Evolutionary conservation across 2,329 filamentous ascomycete species (phyloP).

Genomic region (Emmonsiellopsis sp.): DNA sequence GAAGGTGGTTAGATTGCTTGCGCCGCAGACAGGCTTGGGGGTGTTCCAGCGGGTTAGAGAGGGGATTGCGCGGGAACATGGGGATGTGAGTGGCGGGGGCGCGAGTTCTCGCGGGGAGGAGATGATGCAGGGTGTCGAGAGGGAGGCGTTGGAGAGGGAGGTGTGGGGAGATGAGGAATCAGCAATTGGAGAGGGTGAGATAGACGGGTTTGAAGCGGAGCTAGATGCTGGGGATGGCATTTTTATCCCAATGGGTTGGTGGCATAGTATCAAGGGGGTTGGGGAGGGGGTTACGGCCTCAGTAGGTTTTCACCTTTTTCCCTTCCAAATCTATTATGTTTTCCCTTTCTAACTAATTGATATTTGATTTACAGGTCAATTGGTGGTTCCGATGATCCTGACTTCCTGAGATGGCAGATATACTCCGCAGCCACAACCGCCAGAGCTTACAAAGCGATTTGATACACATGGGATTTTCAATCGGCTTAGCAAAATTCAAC

Average conservation of each 20-base stretch:
- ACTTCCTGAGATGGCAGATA: not conserved
- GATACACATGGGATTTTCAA: too few relatives aligned
- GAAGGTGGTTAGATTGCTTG: slow-evolving; percentile 66
- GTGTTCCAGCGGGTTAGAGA: slow-evolving; percentile 52
- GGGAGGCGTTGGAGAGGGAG: slow-evolving; percentile 53
- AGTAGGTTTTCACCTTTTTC: slow-evolving; percentile 29
- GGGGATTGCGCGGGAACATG: slow-evolving; percentile 16
- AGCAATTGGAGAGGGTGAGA: slow-evolving; percentile 3
- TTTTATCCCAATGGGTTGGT: slow-evolving; percentile 77
- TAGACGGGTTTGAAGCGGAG: slow-evolving; percentile 40
- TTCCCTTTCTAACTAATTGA: slow-evolving; percentile 3
- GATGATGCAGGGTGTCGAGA: slow-evolving; percentile 83
- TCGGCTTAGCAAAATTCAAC: too few relatives aligned
- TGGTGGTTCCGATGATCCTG: slow-evolving; percentile 65
- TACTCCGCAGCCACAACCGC: too few relatives aligned
- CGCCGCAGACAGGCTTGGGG: slow-evolving; percentile 52
- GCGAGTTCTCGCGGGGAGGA: slow-evolving; percentile 60
- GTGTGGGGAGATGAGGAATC: slow-evolving; percentile 53
- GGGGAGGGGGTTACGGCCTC: slow-evolving; percentile 51
- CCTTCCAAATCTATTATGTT: slow-evolving; percentile 4
- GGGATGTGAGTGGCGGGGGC: slow-evolving; percentile 11
- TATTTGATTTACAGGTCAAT: slow-evolving; percentile 46
- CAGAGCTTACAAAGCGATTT: too few relatives aligned
- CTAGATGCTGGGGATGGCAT: slow-evolving; percentile 60
- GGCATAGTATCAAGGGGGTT: slow-evolving; percentile 69